Evolutionary conservation across 2,329 filamentous ascomycete genomes (phyloP).

Genomic region (Zymoseptoria ardabiliae): DNA sequence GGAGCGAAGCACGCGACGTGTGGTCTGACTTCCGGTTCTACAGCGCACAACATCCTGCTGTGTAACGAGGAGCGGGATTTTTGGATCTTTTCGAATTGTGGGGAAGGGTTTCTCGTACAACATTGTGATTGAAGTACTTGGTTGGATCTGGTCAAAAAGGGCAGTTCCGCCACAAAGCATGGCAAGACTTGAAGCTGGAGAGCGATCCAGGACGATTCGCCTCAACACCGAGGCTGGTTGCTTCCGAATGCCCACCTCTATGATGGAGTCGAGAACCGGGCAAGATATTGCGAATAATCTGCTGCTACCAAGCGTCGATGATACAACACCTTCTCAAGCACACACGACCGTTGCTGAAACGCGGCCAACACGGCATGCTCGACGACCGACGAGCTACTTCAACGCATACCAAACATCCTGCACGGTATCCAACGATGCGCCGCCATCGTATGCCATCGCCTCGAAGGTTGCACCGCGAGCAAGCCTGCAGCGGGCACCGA

Average conservation of each 20-base stretch:
- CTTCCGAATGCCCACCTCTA: background rate
- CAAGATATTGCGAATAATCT: background rate
- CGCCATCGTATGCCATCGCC: slow-evolving; percentile 28
- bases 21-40: background rate
- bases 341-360: background rate
- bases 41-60: background rate
- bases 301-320: background rate
- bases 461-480: slow-evolving; percentile 10
- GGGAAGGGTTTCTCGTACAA: background rate
- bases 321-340: background rate
- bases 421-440: slow-evolving; percentile 21
- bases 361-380: slow-evolving; percentile 8
- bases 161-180: background rate
- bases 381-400: slow-evolving; percentile 29
- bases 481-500: slow-evolving; percentile 1
- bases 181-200: background rate
- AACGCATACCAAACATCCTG: slow-evolving; percentile 30
- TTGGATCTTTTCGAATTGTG: background rate
- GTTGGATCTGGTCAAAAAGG: background rate
- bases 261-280: background rate
- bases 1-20: background rate
- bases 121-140: background rate
- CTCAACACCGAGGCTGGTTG: background rate
- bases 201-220: background rate
- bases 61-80: background rate